Evolutionary conservation across 2,329 filamentous ascomycete genomes (phyloP).

Genomic region (Plectosphaerella plurivora): DNA sequence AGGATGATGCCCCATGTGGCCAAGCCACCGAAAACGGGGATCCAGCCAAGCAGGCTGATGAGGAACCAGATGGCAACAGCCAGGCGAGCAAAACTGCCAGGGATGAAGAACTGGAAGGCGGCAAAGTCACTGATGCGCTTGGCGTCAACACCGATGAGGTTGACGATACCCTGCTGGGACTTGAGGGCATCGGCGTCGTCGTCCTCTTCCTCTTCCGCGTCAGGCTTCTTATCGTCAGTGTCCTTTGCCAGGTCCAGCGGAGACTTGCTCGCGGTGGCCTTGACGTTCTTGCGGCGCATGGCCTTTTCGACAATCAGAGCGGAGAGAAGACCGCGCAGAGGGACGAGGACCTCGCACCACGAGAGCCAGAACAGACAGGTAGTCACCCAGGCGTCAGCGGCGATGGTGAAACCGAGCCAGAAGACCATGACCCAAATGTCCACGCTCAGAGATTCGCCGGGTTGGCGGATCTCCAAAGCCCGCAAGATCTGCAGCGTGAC

Average conservation of each 20-base stretch:
- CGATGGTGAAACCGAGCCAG: constrained; percentile 55
- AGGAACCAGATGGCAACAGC: constrained; percentile 63
- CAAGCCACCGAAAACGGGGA: constrained; percentile 62
- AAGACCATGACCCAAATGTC: constrained; percentile 66
- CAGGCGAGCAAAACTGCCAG: constrained; percentile 58
- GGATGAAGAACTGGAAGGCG: constrained; percentile 62
- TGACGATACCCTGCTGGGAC: constrained; percentile 67
- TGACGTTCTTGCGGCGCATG: constrained; percentile 72
- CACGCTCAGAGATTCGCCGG: constrained; percentile 38
- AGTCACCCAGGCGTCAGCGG: constrained; percentile 58
- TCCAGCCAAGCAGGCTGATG: constrained; percentile 67
- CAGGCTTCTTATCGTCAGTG: constrained; percentile 22
- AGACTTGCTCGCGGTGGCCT: constrained; percentile 48
- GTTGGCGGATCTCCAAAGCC: constrained; percentile 53
- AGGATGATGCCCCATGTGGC: constrained; percentile 58
- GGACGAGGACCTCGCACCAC: constrained; percentile 57
- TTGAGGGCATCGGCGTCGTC: constrained; percentile 21
- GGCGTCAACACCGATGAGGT: constrained; percentile 72
- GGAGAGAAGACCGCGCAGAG: constrained; percentile 65
- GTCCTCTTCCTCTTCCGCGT: constrained; percentile 15
- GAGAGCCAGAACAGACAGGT: constrained; percentile 64
- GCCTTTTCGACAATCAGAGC: constrained; percentile 73
- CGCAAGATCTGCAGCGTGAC: constrained; percentile 62
- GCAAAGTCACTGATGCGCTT: constrained; percentile 65
- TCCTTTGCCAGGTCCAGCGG: constrained; percentile 26